Evolutionary conservation across 2,329 filamentous ascomycete species (phyloP).

Genomic region (Thelonectria olida): DNA sequence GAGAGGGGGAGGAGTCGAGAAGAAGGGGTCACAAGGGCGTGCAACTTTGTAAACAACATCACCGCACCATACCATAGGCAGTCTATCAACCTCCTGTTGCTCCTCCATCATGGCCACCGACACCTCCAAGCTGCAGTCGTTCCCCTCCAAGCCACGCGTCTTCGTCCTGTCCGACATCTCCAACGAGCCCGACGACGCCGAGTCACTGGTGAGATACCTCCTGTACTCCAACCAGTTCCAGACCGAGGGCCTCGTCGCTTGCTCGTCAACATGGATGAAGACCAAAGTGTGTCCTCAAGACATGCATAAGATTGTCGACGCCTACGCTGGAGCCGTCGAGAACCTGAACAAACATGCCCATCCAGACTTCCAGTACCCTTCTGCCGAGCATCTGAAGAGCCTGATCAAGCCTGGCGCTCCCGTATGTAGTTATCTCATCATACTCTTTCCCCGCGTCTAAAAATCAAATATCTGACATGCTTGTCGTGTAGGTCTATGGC

Average conservation of each 20-base stretch:
- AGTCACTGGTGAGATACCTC: slow-evolving; percentile 55
- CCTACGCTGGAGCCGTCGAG: slow-evolving; percentile 53
- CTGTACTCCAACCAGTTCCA: slow-evolving; percentile 57
- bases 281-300: slow-evolving; percentile 51
- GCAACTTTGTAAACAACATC: not conserved
- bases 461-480: not conserved
- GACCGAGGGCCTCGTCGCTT: slow-evolving; percentile 56
- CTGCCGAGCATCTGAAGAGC: slow-evolving; percentile 45
- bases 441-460: not conserved
- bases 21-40: not conserved
- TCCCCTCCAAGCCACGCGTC: slow-evolving; percentile 45
- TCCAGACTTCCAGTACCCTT: slow-evolving; percentile 52
- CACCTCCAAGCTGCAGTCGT: slow-evolving; percentile 26
- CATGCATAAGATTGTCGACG: slow-evolving; percentile 54
- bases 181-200: slow-evolving; percentile 57
- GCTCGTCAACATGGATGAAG: slow-evolving; percentile 57
- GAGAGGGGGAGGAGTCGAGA: not conserved
- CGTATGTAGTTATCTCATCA: slow-evolving; percentile 30
- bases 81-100: no score
- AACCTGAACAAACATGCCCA: slow-evolving; percentile 60
- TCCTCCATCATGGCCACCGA: slow-evolving; percentile 29
- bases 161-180: slow-evolving; percentile 56
- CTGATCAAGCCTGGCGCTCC: slow-evolving; percentile 51
- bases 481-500: slow-evolving; percentile 42
- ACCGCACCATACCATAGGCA: not conserved